phyloP scores from a whole-genome alignment of 176 grass and related monocot genomes.

The Tuctoria greenei region DNA sequence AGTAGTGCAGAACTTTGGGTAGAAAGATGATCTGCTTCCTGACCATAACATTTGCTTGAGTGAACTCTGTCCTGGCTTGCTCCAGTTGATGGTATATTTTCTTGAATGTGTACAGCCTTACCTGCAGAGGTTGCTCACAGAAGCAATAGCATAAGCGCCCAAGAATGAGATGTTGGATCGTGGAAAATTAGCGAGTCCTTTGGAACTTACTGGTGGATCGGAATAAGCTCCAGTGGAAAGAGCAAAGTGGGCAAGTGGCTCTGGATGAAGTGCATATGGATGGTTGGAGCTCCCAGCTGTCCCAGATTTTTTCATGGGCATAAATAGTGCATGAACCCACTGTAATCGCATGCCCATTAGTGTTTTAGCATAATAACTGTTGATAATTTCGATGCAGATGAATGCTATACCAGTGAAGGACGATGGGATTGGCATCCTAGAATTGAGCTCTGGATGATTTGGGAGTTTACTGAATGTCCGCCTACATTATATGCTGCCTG shows the following conservation, averaged over 20 bases:
- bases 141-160: background rate
- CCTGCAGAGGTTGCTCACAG: constrained; percentile 49
- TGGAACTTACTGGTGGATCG: constrained; percentile 73
- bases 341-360: constrained; percentile 30
- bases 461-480: constrained; percentile 81
- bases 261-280: constrained; percentile 58
- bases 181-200: background rate
- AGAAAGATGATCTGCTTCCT: constrained; percentile 69
- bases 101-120: constrained; percentile 85
- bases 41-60: constrained; percentile 63
- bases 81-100: constrained; percentile 65
- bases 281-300: constrained; percentile 68
- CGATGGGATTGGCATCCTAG: constrained; percentile 88
- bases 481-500: constrained; percentile 95
- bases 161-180: constrained; percentile 1
- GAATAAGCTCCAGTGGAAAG: constrained; percentile 89
- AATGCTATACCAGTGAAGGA: constrained; percentile 55
- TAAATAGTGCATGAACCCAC: constrained; percentile 68
- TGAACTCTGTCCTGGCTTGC: constrained; percentile 71
- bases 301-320: constrained; percentile 47
- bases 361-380: no score
- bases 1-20: constrained; percentile 79
- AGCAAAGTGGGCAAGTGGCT: constrained; percentile 84
- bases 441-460: constrained; percentile 83
- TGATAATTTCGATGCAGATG: background rate